Base-by-base conservation (phyloP, 441 rosid genomes). In the Adansonia gregorii region DNA sequence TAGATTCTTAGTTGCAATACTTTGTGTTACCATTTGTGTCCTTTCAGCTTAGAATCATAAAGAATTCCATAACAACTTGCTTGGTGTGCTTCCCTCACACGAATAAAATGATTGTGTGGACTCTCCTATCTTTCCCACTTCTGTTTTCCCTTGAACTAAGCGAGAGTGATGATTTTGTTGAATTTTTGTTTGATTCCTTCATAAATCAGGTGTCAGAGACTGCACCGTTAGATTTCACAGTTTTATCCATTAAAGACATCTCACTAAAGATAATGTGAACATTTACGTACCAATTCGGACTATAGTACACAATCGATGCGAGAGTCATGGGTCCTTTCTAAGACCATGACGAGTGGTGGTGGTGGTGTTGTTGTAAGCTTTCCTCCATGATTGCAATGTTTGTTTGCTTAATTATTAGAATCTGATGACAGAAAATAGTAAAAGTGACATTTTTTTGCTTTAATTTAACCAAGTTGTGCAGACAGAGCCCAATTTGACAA, bases 61-160 rank as follows among this genome's bases (percentile, higher is more conserved):
- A 79, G 63, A 9, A 39, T 24, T 58, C 39, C 58, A 19, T 55
- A 8, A 76, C 82, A 80, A 80, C 70, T 80, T 76, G 85, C 76
- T 67, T 58, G 67, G 86, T 84, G 86, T 84, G 85, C 85, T 83
- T 67, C 79, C 67, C 8, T 69, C 68, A 68, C 69, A 67, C 55
- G 78, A 78, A 65, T 80, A 10, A 67, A 39, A 24, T 15, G 58
- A 65, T 76, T 61, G 19, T 69, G 79, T 71, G 79, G 83, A 80
- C 76, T 77, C 78, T 83, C 51, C 68, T 52, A 64, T 74, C 68
- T 67, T 61, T 76, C 24, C 88, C 80, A 83, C 77, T 24, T 22
- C 51, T 81, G 20, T 75, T 69, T 73, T 73, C 76, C 75, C 78
- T 72, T 67, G 19, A 81, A 74, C 81, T 43, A 77, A 39, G 82